Evolutionary conservation across 371 early-diverging fungal species (phyloP).

Genomic region (Mortierella polycephala): DNA sequence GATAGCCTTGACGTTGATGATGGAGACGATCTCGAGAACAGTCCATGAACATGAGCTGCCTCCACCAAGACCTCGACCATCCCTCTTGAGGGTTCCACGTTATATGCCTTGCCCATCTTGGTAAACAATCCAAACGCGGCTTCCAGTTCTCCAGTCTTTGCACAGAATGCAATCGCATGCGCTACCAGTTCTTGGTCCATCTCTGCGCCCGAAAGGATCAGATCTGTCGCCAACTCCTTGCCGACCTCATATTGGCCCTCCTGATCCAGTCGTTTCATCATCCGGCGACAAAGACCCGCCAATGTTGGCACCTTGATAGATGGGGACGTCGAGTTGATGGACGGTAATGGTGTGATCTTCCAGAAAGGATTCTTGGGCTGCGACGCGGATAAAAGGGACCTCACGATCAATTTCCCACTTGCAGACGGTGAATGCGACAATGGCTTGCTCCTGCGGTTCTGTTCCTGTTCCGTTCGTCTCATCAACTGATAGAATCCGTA

Average conservation of each 20-base stretch:
- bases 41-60: conserved; percentile 12
- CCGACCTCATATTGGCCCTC: conserved; percentile 14
- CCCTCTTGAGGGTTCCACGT: conserved; percentile 19
- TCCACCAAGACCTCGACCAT: conserved; percentile 29
- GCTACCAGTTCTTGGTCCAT: conserved; percentile 20
- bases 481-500: conserved; percentile 17
- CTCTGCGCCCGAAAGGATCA: conserved; percentile 29
- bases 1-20: no score
- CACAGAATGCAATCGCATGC: conserved; percentile 17
- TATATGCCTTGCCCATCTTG: conserved; percentile 33
- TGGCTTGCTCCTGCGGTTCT: background rate
- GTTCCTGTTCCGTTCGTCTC: conserved; percentile 6
- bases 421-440: background rate
- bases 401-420: background rate
- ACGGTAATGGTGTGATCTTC: background rate
- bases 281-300: background rate
- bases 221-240: conserved; percentile 30
- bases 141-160: conserved; percentile 28
- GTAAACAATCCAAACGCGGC: conserved; percentile 38
- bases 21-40: background rate
- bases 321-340: conserved; percentile 19
- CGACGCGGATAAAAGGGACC: background rate
- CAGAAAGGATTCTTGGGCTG: background rate
- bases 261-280: conserved; percentile 18
- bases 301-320: conserved; percentile 9